A percentile compares a stretch with the other conserved stretches of the same genome.
Conservation (phyloP, 768 basidiomycete genomes). For the Auricularia heimuer region DNA sequence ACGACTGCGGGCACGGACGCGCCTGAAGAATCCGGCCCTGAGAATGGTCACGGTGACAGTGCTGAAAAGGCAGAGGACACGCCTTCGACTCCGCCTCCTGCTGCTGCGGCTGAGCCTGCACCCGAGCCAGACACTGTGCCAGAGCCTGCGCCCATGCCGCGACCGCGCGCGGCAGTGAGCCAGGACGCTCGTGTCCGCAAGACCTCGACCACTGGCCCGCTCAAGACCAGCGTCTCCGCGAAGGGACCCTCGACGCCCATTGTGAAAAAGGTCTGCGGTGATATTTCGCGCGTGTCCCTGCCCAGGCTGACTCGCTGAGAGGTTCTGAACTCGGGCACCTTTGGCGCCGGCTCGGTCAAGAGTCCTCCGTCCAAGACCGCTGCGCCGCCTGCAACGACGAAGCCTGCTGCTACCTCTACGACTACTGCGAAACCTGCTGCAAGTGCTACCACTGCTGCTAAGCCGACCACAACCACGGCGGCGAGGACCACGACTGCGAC, state of each 20-base stretch:
- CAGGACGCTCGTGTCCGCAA: constrained; percentile 21
- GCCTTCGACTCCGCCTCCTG: neutral
- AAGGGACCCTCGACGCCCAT: constrained; percentile 21
- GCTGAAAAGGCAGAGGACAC: constrained; percentile 5
- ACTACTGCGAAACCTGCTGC: neutral
- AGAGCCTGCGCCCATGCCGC: constrained; percentile 17
- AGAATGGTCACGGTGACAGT: constrained; percentile 22
- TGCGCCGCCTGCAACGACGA: constrained; percentile 18
- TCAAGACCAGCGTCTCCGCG: constrained; percentile 3
- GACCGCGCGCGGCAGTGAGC: constrained; percentile 24
- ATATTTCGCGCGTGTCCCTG: constrained; percentile 12
- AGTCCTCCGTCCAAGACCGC: constrained; percentile 22
- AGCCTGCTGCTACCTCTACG: constrained; percentile 15
- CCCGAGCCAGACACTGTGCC: constrained; percentile 15
- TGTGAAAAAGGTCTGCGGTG: constrained; percentile 55
- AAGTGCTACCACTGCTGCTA: constrained; percentile 17
- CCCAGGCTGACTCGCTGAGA: constrained; percentile 22
- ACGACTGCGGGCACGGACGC: constrained; percentile 16
- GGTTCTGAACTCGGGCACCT: constrained; percentile 59
- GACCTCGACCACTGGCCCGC: constrained; percentile 32
- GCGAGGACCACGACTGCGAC: constrained; percentile 13
- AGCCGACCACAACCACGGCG: constrained; percentile 15
- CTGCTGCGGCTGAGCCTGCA: constrained; percentile 11
- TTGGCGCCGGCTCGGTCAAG: constrained; percentile 48
- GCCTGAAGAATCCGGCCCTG: constrained; percentile 29